phyloP scores from a whole-genome alignment of 2,329 filamentous ascomycete genomes.

The Sporothrix globosa region DNA sequence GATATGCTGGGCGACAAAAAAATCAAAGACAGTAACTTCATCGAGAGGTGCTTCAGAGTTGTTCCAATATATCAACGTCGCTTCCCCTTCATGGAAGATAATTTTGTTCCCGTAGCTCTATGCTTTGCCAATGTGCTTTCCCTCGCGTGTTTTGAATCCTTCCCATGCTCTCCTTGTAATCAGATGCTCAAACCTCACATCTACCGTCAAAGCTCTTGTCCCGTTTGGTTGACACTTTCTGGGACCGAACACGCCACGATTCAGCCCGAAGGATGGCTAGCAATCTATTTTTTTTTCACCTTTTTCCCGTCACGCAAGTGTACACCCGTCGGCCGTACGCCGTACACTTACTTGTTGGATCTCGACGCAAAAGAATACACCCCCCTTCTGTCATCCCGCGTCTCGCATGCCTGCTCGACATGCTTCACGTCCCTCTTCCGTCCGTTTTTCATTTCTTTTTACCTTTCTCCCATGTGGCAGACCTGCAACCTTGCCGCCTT shows the following conservation, averaged over 20 bases:
- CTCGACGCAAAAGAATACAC: background rate
- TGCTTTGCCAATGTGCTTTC: background rate
- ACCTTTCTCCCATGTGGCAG: conserved; percentile 2
- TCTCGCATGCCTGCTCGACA: background rate
- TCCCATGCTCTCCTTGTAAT: background rate
- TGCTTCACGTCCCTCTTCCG: background rate
- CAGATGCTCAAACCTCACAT: too few species aligned
- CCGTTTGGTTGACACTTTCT: background rate
- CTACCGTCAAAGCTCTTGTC: background rate
- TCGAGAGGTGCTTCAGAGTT: background rate
- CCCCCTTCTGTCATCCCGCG: background rate
- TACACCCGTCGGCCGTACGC: background rate
- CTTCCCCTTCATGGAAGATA: background rate
- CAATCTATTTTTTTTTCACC: background rate
- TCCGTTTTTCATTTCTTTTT: background rate
- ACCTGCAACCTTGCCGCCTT: conserved; percentile 6
- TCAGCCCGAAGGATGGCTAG: conserved; percentile 5
- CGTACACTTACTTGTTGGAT: background rate
- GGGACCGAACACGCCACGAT: conserved; percentile 16
- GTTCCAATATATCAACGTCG: too few species aligned
- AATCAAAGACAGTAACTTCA: background rate
- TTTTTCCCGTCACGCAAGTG: background rate
- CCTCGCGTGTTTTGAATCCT: background rate
- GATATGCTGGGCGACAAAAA: background rate
- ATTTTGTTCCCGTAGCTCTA: background rate